Percentiles rank a stretch among this genome's conserved stretches.
Evolutionary conservation across 163 green algal species (phyloP).

Genomic region (Volvox carteri): DNA sequence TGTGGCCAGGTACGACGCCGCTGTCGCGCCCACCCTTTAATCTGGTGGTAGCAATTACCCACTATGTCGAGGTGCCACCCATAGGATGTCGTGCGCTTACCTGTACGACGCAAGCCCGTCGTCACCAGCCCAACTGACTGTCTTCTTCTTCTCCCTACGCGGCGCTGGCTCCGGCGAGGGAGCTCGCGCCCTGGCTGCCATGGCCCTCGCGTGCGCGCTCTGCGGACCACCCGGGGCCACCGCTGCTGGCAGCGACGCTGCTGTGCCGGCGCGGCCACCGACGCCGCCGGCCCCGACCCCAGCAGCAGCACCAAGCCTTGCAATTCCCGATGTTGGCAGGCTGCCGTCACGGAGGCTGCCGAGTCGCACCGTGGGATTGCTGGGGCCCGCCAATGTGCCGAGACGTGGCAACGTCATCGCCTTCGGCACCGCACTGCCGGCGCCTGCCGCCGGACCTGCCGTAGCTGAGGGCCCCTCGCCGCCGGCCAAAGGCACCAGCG

Average conservation of each 20-base stretch:
- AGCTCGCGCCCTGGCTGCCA: conserved; percentile 44
- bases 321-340: conserved; percentile 28
- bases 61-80: no score
- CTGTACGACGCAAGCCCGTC: conserved; percentile 32
- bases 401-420: conserved; percentile 18
- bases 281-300: conserved; percentile 1
- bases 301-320: conserved; percentile 4
- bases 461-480: not conserved
- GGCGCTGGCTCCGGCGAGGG: conserved; percentile 49
- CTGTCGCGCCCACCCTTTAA: no score
- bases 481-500: not conserved
- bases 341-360: conserved; percentile 45
- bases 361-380: conserved; percentile 21
- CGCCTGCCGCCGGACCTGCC: not conserved
- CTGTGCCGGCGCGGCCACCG: conserved; percentile 10
- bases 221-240: conserved; percentile 51
- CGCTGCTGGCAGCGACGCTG: conserved; percentile 43
- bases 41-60: no score
- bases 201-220: conserved; percentile 47
- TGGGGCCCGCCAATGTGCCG: conserved; percentile 17
- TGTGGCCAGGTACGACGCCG: no score
- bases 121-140: conserved; percentile 42
- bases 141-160: conserved; percentile 54
- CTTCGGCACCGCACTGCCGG: conserved; percentile 14
- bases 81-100: no score